phyloP scores from a whole-genome alignment of 2,329 filamentous ascomycete genomes.

The Fusarium chlamydosporum region DNA sequence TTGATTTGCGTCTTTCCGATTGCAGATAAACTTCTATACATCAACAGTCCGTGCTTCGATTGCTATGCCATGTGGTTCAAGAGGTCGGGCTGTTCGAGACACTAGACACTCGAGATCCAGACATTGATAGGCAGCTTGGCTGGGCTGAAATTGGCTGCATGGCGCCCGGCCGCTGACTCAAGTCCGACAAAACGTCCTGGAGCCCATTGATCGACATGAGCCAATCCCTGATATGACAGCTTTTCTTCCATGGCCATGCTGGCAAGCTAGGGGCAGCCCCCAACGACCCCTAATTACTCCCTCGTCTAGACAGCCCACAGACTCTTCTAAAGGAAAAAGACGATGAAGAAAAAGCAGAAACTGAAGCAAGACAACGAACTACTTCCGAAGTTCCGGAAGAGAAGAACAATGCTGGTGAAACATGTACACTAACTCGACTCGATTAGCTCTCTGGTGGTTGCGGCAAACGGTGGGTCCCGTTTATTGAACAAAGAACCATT shows the following conservation, averaged over 20 bases:
- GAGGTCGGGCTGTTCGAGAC: conserved; percentile 2
- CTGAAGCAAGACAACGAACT: not conserved
- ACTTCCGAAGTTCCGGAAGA: not conserved
- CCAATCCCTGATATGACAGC: conserved; percentile 1
- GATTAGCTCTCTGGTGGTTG: conserved; percentile 31
- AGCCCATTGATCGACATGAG: conserved; percentile 23
- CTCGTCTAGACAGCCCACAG: not conserved
- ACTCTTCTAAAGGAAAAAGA: not conserved
- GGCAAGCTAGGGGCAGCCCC: not conserved
- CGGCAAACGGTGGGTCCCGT: conserved; percentile 32
- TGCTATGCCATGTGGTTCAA: conserved; percentile 10
- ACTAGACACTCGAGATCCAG: conserved; percentile 2
- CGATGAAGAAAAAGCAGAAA: not conserved
- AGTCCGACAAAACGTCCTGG: conserved; percentile 7
- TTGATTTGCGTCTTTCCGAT: not conserved
- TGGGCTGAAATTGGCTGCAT: conserved; percentile 16
- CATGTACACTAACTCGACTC: conserved; percentile 10
- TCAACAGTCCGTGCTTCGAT: conserved; percentile 9
- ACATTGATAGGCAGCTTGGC: conserved; percentile 9
- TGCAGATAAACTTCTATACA: conserved; percentile 8
- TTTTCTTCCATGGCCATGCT: not conserved
- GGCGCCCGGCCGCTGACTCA: conserved; percentile 19
- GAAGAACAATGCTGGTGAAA: not conserved
- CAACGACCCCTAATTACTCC: not conserved
- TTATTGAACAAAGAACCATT: conserved; percentile 12